These are phyloP conservation scores for Dryadomyces quercus-mongolicae DNA, from an alignment of 2,329 filamentous ascomycete genomes.

Conservation along the genomic window DNA sequence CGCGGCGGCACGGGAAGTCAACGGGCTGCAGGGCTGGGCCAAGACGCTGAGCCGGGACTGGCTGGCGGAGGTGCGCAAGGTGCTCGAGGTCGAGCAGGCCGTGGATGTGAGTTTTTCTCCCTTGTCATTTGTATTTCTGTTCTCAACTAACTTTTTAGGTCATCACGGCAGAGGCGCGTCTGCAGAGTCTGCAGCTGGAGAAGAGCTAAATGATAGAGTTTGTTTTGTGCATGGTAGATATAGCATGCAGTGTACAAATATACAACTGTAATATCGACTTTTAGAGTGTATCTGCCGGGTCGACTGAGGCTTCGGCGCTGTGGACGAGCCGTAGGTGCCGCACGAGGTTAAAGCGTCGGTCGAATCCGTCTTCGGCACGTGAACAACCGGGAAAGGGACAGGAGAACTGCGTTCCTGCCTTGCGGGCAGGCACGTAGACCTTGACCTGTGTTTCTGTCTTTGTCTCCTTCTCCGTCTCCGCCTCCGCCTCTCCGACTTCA, in stretches of 20 bases:
- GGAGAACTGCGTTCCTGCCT: background rate
- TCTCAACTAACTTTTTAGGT: slow-evolving; percentile 37
- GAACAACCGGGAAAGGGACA: background rate
- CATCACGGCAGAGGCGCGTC: slow-evolving; percentile 77
- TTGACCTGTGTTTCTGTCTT: background rate
- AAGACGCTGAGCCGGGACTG: slow-evolving; percentile 92
- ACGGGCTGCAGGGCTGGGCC: slow-evolving; percentile 82
- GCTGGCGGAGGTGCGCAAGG: slow-evolving; percentile 80
- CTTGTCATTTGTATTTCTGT: too few species aligned
- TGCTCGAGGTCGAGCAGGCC: slow-evolving; percentile 90
- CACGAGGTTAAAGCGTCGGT: slow-evolving; percentile 20
- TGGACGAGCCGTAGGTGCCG: slow-evolving; percentile 29
- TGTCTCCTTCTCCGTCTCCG: background rate
- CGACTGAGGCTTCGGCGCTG: background rate
- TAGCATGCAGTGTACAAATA: background rate
- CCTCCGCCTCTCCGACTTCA: background rate
- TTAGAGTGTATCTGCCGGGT: background rate
- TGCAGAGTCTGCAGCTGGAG: slow-evolving; percentile 79
- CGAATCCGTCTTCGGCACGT: slow-evolving; percentile 23
- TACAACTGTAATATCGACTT: background rate
- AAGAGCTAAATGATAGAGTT: too few species aligned
- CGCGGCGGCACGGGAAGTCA: slow-evolving; percentile 88
- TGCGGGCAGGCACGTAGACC: background rate
- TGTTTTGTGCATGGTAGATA: too few species aligned
- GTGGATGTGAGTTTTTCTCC: slow-evolving; percentile 61